phyloP scores from a whole-genome alignment of 192 early-diverging fungal genomes.

The Podila horticola region DNA sequence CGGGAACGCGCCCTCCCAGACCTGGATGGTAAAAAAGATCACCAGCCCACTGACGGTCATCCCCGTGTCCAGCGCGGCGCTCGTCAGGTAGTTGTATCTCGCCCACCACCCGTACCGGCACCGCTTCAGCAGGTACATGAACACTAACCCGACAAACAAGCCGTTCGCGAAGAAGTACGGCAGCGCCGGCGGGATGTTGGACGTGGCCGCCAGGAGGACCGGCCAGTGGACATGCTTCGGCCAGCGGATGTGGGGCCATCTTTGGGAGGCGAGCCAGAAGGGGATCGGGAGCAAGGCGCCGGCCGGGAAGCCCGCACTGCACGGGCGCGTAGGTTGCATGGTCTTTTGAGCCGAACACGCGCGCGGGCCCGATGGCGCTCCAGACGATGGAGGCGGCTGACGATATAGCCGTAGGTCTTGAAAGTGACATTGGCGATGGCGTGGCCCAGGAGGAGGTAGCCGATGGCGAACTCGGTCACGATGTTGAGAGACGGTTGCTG shows the following conservation, averaged over 20 bases:
- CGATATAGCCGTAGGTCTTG: slow-evolving; percentile 66
- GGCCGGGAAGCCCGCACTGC: slow-evolving; percentile 39
- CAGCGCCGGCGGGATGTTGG: slow-evolving; percentile 67
- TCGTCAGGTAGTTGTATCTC: slow-evolving; percentile 59
- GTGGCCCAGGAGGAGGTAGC: slow-evolving; percentile 60
- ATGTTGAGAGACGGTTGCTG: slow-evolving; percentile 62
- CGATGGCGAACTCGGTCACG: slow-evolving; percentile 56
- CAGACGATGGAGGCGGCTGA: slow-evolving; percentile 69
- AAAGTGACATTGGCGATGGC: slow-evolving; percentile 64
- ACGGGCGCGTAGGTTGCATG: slow-evolving; percentile 12
- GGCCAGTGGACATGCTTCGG: slow-evolving; percentile 72
- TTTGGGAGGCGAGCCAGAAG: slow-evolving; percentile 7
- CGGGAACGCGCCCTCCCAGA: slow-evolving; percentile 4
- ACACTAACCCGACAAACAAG: slow-evolving; percentile 63
- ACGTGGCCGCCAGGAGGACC: slow-evolving; percentile 68
- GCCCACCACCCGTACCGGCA: slow-evolving; percentile 68
- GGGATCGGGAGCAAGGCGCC: slow-evolving; percentile 26
- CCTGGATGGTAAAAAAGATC: slow-evolving; percentile 52
- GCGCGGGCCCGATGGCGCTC: slow-evolving; percentile 67
- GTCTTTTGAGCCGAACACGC: slow-evolving; percentile 56
- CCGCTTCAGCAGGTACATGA: slow-evolving; percentile 72
- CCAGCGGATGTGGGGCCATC: slow-evolving; percentile 31
- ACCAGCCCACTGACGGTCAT: slow-evolving; percentile 31
- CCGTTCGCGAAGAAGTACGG: slow-evolving; percentile 56
- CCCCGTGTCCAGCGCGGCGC: slow-evolving; percentile 57